Evolutionary conservation across 108 stramenopile species (phyloP).

Genomic region (Cylindrotheca closterium): DNA sequence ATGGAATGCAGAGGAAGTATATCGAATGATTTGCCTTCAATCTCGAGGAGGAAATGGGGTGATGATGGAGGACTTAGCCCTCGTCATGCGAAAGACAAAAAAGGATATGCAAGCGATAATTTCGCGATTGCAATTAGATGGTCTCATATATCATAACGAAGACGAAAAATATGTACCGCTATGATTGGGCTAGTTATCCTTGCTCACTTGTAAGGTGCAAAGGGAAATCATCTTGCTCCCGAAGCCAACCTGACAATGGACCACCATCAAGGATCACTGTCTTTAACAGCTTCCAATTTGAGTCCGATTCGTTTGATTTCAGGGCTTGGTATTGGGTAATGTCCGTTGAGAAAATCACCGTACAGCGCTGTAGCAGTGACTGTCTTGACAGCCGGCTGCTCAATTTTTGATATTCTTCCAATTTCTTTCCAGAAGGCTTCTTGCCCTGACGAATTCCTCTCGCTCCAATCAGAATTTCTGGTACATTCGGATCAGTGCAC

Average conservation of each 20-base stretch:
- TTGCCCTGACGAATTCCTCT: constrained; percentile 79
- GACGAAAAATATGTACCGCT: constrained; percentile 30
- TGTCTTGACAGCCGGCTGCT: constrained; percentile 65
- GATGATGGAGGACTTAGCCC: constrained; percentile 24
- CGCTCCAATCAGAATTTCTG: constrained; percentile 76
- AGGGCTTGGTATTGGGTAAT: constrained; percentile 7
- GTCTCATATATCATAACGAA: constrained; percentile 32
- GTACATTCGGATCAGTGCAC: constrained; percentile 26
- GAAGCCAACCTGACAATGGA: constrained; percentile 27
- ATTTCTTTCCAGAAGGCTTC: constrained; percentile 65
- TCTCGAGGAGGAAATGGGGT: constrained; percentile 9
- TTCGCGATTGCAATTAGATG: constrained; percentile 23
- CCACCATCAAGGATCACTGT: constrained; percentile 6
- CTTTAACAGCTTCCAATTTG: constrained; percentile 10
- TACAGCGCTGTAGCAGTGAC: constrained; percentile 17
- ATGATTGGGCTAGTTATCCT: constrained; percentile 16
- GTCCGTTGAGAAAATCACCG: background rate
- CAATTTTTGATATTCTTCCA: constrained; percentile 41
- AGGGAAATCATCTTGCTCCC: constrained; percentile 6
- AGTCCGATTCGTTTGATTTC: constrained; percentile 3
- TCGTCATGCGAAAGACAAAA: constrained; percentile 21
- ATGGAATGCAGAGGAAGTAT: constrained; percentile 16
- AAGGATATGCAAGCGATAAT: constrained; percentile 20
- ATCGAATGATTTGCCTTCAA: constrained; percentile 17
- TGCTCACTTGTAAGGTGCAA: background rate